Evolutionary conservation across 176 grass and related monocot species (phyloP), one percentile per base, ranked within the genome.

Genomic region (Raddia distichophylla): DNA sequence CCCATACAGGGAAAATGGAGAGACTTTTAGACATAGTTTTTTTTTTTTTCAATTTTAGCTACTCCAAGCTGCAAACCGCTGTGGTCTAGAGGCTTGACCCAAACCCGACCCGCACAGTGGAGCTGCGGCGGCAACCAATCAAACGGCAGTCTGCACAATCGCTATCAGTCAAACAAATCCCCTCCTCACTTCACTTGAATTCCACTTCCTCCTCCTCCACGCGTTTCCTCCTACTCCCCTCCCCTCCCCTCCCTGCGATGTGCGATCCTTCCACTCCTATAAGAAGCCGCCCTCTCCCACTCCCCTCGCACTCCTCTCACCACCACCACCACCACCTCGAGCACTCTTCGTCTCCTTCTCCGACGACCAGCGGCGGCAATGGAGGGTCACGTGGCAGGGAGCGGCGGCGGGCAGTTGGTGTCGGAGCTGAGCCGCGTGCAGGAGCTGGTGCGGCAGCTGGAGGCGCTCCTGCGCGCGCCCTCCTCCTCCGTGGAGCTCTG

Each of bases 391-490:
- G 47, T 61, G 55, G 82, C 80, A 2, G 44, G 49, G 20, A 62
- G 64, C 56, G 48, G 18, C 14, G 1, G 34, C 75, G 57, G 53
- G 18, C 49, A 43, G n/a, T 79, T 92, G 6, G 61, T 89, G 15
- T 61, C 75, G 35, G 90, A 90, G 55, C 93, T 95, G 57, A 73
- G 51, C 47, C 79, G 86, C 0, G 74, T 92, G 44, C 74, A 88
- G 51, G 85, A 72, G 52, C 84, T 92, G 53, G 82, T 86, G 33
- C 84, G 71, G 5, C 85, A 90, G 71, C 84, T 95, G 0, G 87
- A 92, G 74, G 40, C 43, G 40, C 85, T 86, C 46, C 84, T 95
- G 14, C 69, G 62, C 17, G 34, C 43, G 67, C 71, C 84, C 1
- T 22, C 49, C 44, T 71, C 83, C 54, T 74, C 76, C 34, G 34